Percentiles rank a stretch among this genome's conserved stretches.
These are phyloP conservation scores for Dendrobium chrysotoxum DNA, from an alignment of 106 monocot genomes.

Conservation along the genomic window DNA sequence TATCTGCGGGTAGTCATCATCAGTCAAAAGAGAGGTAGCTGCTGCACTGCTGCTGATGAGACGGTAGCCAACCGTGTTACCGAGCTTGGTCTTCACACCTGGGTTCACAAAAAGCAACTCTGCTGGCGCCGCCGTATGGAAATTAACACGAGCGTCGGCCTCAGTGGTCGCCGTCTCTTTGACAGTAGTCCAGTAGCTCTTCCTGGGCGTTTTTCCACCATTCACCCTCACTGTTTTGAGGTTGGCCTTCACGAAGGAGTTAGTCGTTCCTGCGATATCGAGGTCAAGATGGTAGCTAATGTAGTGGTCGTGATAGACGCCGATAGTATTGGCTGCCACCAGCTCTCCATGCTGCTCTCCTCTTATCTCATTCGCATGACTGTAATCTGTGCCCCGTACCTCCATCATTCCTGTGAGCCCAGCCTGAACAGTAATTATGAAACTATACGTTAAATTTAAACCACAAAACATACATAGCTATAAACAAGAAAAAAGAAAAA, in stretches of 20 bases:
- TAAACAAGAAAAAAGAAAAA: no score
- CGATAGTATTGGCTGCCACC: slow-evolving; percentile 40
- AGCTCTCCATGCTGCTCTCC: slow-evolving; percentile 38
- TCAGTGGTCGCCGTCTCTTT: slow-evolving; percentile 45
- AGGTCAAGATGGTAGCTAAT: slow-evolving; percentile 67
- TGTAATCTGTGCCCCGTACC: slow-evolving; percentile 37
- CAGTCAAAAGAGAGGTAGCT: slow-evolving; percentile 24
- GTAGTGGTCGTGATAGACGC: slow-evolving; percentile 64
- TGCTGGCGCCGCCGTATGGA: slow-evolving; percentile 13
- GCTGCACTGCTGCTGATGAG: slow-evolving; percentile 18
- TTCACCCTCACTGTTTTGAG: slow-evolving; percentile 15
- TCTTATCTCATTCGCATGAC: slow-evolving; percentile 29
- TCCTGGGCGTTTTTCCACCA: slow-evolving; percentile 14
- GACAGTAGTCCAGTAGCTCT: slow-evolving; percentile 64
- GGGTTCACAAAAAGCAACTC: slow-evolving; percentile 46
- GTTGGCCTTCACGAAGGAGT: slow-evolving; percentile 50
- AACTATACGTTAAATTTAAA: no score
- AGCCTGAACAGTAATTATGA: slow-evolving; percentile 24
- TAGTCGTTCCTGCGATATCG: slow-evolving; percentile 46
- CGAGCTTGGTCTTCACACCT: slow-evolving; percentile 44
- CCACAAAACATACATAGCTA: no score
- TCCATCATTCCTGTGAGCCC: slow-evolving; percentile 49
- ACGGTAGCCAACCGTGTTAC: slow-evolving; percentile 49
- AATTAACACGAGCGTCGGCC: slow-evolving; percentile 28
- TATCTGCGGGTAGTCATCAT: slow-evolving; percentile 59